phyloP scores from a whole-genome alignment of 345 rosid genomes.

The Brassica incana region DNA sequence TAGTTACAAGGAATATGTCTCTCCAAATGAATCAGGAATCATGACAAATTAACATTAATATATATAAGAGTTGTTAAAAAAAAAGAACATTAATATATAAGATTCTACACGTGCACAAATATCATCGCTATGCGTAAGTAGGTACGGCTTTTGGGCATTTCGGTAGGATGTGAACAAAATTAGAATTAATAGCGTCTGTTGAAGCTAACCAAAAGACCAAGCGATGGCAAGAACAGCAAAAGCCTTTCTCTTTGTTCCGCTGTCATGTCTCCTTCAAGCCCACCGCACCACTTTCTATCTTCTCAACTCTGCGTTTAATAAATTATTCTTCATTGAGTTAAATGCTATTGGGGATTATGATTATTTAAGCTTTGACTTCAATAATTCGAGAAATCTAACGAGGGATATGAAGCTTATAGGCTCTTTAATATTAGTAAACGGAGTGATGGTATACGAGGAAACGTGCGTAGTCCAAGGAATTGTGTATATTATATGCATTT shows the following conservation, averaged over 20 bases:
- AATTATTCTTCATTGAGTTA: not conserved
- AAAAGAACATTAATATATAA: not conserved
- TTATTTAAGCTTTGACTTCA: slow-evolving; percentile 20
- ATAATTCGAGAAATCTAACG: slow-evolving; percentile 19
- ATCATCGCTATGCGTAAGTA: not conserved
- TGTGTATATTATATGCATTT: slow-evolving; percentile 16
- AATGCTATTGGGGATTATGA: not conserved
- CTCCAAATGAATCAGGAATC: slow-evolving; percentile 32
- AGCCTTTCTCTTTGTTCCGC: slow-evolving; percentile 11
- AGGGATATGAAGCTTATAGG: not conserved
- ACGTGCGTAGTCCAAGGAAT: slow-evolving; percentile 18
- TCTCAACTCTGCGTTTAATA: not conserved
- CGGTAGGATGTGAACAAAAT: slow-evolving; percentile 4
- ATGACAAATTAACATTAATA: not conserved
- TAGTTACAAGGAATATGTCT: slow-evolving; percentile 12
- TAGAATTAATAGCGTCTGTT: slow-evolving; percentile 13
- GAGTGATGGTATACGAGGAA: slow-evolving; percentile 3
- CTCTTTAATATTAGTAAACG: not conserved
- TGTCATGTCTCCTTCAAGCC: slow-evolving; percentile 35
- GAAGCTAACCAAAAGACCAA: slow-evolving; percentile 30
- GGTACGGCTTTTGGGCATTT: slow-evolving; percentile 28
- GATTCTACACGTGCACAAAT: not conserved
- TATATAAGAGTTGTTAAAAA: too few relatives aligned
- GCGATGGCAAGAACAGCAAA: slow-evolving; percentile 6
- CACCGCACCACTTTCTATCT: slow-evolving; percentile 25